Evolutionary conservation across 176 grass and related monocot species (phyloP), one percentile per base, ranked within the genome.

Genomic region (Paspalum vaginatum): DNA sequence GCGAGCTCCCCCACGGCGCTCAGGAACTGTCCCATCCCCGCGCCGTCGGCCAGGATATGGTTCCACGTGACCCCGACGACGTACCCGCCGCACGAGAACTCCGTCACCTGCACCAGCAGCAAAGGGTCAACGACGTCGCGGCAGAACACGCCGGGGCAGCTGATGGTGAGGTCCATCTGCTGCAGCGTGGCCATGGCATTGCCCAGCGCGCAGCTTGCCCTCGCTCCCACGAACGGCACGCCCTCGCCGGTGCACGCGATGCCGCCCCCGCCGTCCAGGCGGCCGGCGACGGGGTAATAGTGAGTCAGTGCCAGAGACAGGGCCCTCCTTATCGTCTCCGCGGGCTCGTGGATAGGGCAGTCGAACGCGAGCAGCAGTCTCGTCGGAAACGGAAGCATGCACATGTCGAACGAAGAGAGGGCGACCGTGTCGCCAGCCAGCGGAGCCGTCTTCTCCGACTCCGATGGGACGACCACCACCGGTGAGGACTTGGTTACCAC

Each of bases 51-150:
- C 0, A 62, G 16, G 15, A 42, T 38, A 3, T 85, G 83, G 75
- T 85, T 85, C 75, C 67, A 85, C 22, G 83, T 85, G 17, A 79
- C 74, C 1, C 83, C 75, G 8, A 85, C 65, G 12, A 61, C 17
- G 57, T 79, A 85, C 22, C 83, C 75, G 1, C 83, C 83, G 17
- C 83, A 85, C 2, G 56, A 6, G 57, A 85, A 72, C 56, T 54
- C 57, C 11, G 83, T 85, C n/a, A 85, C 83, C 75, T 85, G 75
- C 65, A 85, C 43, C 9, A 78, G n/a, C 75, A 85, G 54, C 56
- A 79, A 11, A 0, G 83, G 83, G 10, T 85, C 74, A 0, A n/a
- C 32, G 32, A 32, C 14, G 45, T 25, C 44, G 44, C 56, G 45
- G 45, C 68, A 50, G 57, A 21, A 14, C 5, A 17, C 14, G 32